phyloP scores from a whole-genome alignment of 2,329 filamentous ascomycete species.

The Aspergillus tanneri region DNA sequence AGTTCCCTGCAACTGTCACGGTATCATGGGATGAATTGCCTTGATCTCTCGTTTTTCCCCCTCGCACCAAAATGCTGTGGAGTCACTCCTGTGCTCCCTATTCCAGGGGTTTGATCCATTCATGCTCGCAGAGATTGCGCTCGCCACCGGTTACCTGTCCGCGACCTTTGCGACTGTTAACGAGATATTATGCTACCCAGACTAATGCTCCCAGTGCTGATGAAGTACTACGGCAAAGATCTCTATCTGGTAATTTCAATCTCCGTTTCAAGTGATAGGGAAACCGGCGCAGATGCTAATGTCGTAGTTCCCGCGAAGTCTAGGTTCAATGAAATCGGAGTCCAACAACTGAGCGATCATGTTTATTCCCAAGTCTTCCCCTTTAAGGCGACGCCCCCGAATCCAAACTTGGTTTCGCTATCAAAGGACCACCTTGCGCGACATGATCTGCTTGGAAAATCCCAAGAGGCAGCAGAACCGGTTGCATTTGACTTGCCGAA shows the following conservation, averaged over 20 bases:
- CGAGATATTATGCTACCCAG: constrained; percentile 16
- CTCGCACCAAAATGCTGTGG: constrained; percentile 26
- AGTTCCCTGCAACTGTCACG: constrained; percentile 21
- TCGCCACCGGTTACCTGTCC: constrained; percentile 17
- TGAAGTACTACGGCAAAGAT: constrained; percentile 10
- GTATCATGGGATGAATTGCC: constrained; percentile 24
- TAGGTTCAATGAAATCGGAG: constrained; percentile 87
- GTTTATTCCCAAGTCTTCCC: constrained; percentile 83
- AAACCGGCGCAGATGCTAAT: constrained; percentile 16
- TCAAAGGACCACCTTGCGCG: constrained; percentile 77
- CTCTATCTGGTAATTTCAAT: constrained; percentile 30
- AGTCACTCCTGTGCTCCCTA: constrained; percentile 30
- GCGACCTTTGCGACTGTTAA: constrained; percentile 14
- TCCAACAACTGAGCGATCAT: constrained; percentile 86
- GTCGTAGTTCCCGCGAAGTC: constrained; percentile 49
- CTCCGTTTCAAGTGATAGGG: not conserved
- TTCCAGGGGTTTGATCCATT: constrained; percentile 31
- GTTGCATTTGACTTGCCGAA: constrained; percentile 82
- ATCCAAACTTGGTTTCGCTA: constrained; percentile 72
- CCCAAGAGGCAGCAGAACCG: constrained; percentile 70
- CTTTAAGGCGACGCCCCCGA: constrained; percentile 52
- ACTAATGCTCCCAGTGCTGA: constrained; percentile 13
- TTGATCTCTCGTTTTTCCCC: not conserved
- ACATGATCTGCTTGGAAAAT: constrained; percentile 88
- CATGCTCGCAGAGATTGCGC: constrained; percentile 27